phyloP scores from a whole-genome alignment of 257 asterid species.

The Capsicum baccatum region DNA sequence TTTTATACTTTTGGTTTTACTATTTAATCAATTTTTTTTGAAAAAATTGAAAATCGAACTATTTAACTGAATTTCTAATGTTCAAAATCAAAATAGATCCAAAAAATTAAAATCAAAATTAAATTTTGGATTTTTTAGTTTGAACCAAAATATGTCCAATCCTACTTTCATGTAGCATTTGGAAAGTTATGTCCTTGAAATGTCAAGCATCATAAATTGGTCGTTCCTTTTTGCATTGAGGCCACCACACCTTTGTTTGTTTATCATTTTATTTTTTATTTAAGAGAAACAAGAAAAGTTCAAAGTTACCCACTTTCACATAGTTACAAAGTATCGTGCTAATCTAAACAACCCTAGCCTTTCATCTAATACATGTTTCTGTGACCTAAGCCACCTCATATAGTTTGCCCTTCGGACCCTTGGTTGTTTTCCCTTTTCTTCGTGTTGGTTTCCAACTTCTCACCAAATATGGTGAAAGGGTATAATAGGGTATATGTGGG shows the following conservation, averaged over 20 bases:
- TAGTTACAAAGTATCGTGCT: background rate
- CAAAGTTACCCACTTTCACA: slow-evolving; percentile 13
- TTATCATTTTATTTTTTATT: slow-evolving; percentile 12
- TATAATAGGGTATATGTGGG: slow-evolving; percentile 87
- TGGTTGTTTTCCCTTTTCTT: background rate
- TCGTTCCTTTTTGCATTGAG: slow-evolving; percentile 4
- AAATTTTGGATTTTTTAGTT: too few species aligned
- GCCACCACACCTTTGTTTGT: background rate
- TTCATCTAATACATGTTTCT: background rate
- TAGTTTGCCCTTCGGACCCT: background rate
- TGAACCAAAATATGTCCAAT: too few species aligned
- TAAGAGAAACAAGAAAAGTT: background rate
- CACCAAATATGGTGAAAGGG: slow-evolving; percentile 72
- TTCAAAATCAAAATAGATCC: too few species aligned
- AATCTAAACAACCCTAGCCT: background rate
- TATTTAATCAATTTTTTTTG: too few species aligned
- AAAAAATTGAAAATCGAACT: too few species aligned
- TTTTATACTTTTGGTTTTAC: too few species aligned
- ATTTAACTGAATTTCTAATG: too few species aligned
- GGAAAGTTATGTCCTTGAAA: slow-evolving; percentile 5
- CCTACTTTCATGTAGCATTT: slow-evolving; percentile 9
- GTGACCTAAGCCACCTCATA: slow-evolving; percentile 13
- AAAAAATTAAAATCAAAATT: too few species aligned
- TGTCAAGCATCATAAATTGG: slow-evolving; percentile 15
- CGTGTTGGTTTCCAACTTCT: slow-evolving; percentile 46